A percentile compares a stretch with the other conserved stretches of the same genome.
Conservation (phyloP, 2,329 filamentous ascomycete species). For the Aspergillus terreus region DNA sequence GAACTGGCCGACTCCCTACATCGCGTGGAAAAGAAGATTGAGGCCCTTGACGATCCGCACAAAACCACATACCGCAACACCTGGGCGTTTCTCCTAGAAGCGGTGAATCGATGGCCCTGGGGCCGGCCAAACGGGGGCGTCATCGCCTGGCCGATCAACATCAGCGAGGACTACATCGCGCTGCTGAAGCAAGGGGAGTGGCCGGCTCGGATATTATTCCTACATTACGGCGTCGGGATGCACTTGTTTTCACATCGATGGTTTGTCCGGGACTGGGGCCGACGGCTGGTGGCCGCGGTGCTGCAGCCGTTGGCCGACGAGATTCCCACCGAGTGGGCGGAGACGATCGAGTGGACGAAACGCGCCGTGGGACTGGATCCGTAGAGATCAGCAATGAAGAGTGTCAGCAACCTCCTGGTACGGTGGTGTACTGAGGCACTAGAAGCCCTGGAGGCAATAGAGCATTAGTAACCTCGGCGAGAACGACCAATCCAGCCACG, state of each 20-base stretch:
- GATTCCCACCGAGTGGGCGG: slow-evolving; percentile 23
- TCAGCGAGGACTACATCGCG: slow-evolving; percentile 22
- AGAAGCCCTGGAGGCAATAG: too few species aligned
- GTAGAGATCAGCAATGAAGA: not conserved
- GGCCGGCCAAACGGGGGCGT: slow-evolving; percentile 25
- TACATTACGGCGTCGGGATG: slow-evolving; percentile 29
- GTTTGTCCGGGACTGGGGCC: slow-evolving; percentile 31
- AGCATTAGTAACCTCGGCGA: too few species aligned
- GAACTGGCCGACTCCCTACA: slow-evolving; percentile 22
- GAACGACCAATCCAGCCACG: not conserved
- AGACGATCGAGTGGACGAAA: slow-evolving; percentile 26
- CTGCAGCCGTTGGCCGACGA: slow-evolving; percentile 21
- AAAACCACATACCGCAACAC: slow-evolving; percentile 19
- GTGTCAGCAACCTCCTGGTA: too few species aligned
- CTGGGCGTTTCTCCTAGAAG: slow-evolving; percentile 24
- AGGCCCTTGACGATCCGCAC: slow-evolving; percentile 10
- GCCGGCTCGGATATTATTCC: slow-evolving; percentile 27
- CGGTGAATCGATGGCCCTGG: slow-evolving; percentile 27
- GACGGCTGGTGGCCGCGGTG: slow-evolving; percentile 25
- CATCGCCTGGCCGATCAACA: slow-evolving; percentile 28
- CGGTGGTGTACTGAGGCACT: too few species aligned
- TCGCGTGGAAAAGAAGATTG: slow-evolving; percentile 16
- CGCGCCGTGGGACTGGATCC: slow-evolving; percentile 18
- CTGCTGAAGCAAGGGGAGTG: slow-evolving; percentile 27
- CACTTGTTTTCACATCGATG: slow-evolving; percentile 30